A percentile compares a stretch with the other conserved stretches of the same genome.
These are phyloP conservation scores for Cydonia oblonga DNA, from an alignment of 331 rosid species.

Conservation along the genomic window DNA sequence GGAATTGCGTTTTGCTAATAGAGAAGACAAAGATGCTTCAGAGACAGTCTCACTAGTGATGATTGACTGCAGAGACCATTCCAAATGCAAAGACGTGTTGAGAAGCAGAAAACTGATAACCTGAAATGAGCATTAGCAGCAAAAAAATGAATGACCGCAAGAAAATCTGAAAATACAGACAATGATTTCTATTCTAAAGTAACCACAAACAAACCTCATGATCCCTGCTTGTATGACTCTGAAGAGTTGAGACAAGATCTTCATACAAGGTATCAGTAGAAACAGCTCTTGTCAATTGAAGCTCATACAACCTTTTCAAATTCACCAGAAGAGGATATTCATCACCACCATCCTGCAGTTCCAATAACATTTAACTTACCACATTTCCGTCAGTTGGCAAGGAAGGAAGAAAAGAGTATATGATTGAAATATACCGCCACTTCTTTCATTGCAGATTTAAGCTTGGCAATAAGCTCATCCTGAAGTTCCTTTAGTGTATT, in stretches of 20 bases:
- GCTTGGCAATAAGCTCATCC: conserved; percentile 67
- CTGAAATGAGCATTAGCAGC: conserved; percentile 36
- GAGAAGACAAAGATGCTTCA: conserved; percentile 45
- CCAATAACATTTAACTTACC: conserved; percentile 17
- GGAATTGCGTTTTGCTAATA: conserved; percentile 47
- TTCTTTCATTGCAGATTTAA: conserved; percentile 70
- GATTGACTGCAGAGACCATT: conserved; percentile 57
- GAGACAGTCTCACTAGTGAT: conserved; percentile 42
- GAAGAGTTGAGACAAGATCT: conserved; percentile 56
- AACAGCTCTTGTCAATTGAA: conserved; percentile 59
- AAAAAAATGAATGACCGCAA: conserved; percentile 5
- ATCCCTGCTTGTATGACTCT: conserved; percentile 51
- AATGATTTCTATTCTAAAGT: conserved; percentile 3
- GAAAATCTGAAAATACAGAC: neutral
- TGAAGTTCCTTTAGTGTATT: conserved; percentile 65
- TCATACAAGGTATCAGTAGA: conserved; percentile 49
- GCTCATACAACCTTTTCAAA: conserved; percentile 83
- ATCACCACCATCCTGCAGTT: conserved; percentile 86
- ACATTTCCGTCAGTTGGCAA: neutral
- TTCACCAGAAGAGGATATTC: conserved; percentile 94
- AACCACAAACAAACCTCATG: conserved; percentile 56
- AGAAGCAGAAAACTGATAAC: conserved; percentile 75
- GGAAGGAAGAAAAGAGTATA: neutral
- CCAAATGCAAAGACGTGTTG: conserved; percentile 60
- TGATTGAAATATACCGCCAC: conserved; percentile 48